Evolutionary conservation across 345 rosid species (phyloP), one percentile per base, ranked within the genome.

Genomic region (Euphorbia peplus): DNA sequence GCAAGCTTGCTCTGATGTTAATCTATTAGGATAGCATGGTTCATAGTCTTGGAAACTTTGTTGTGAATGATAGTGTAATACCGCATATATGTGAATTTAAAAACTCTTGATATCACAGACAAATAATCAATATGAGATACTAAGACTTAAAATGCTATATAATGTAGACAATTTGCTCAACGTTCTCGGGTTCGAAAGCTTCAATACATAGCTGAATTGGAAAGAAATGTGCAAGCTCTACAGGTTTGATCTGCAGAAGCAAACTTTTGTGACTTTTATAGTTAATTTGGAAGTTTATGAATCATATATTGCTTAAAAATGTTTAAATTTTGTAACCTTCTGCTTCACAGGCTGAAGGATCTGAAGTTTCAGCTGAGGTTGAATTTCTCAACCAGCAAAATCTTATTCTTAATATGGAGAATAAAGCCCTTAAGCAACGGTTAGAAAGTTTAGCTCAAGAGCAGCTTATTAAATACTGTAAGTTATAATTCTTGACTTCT

Each of bases 191-290:
- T 92, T 26, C 89, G 99, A 26, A 95, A 95, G 80, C 98, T 95
- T 72, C 99, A 95, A 82, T 92, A 92, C 81, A 95, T 95, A 78
- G 92, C 99, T 80, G 99, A 95, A 82, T 79, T 92, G 79, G 99
- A 95, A 87, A 87, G 92, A 67, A 90, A 87, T 79, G 99, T 95
- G 39, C 98, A 95, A 81, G 85, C 89, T 80, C 90, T 95, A 76
- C 97, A 95, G 92, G 99, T 79, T 2, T 42, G 11, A 21, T 51
- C 28, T 26, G 66, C 53, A 65, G 71, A 67, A 64, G 22, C 53
- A 61, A 50, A 28, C 54, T 19, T n/a, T 13, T 52, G 37, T 37
- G 8, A 13, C 54, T 22, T 44, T 30, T 63, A 26, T 22, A 46
- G 59, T 63, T 30, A 14, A 57, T 68, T 57, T 53, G 11, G 29